These are phyloP conservation scores for Arctium minus DNA, from an alignment of 129 eudicot genomes.

Conservation along the genomic window DNA sequence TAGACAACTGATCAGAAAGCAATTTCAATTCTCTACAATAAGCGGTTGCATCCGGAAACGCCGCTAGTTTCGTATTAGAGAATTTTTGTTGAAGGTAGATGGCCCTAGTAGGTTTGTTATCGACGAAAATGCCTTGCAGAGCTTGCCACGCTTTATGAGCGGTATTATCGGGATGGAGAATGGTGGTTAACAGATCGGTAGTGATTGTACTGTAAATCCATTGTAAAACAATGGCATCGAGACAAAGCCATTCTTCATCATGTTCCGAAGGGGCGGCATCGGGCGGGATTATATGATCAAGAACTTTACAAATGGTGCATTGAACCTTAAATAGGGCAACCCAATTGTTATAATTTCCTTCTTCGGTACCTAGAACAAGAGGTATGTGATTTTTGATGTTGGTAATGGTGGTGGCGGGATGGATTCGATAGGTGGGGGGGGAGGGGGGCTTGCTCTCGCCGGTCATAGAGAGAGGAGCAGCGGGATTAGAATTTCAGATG, in stretches of 20 bases:
- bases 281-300: background rate
- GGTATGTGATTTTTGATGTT: background rate
- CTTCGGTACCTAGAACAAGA: background rate
- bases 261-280: background rate
- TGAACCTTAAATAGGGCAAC: background rate
- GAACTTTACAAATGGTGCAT: background rate
- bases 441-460: background rate
- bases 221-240: constrained; percentile 2
- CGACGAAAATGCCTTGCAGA: background rate
- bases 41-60: background rate
- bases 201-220: background rate
- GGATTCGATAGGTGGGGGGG: background rate
- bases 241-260: background rate
- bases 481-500: too few species aligned
- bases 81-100: background rate
- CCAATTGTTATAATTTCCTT: background rate
- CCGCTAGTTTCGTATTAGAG: background rate
- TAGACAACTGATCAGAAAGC: background rate
- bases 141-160: background rate
- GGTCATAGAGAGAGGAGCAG: background rate
- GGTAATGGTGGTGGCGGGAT: background rate
- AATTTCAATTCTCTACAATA: background rate
- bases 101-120: background rate
- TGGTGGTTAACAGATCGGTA: background rate
- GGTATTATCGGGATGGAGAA: background rate